Evolutionary conservation across 495 filamentous ascomycete genomes (phyloP).

Genomic region (Friedmanniomyces simplex): DNA sequence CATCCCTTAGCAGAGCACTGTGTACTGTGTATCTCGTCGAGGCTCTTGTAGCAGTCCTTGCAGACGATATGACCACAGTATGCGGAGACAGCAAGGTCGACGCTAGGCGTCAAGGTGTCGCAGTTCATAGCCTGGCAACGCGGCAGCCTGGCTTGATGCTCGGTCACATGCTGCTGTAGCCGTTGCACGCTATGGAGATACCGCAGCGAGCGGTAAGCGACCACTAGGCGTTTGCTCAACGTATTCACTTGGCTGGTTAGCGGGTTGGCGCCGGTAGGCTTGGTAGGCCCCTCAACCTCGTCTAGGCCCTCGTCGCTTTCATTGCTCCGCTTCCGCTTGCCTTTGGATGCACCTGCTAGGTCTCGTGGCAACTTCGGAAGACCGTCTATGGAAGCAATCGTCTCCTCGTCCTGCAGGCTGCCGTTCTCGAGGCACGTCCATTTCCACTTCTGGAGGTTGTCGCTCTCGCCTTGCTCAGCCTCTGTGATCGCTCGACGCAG

Average conservation of each 20-base stretch:
- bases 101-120: background rate
- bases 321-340: background rate
- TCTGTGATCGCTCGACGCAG: background rate
- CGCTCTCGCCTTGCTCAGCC: background rate
- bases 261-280: background rate
- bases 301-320: conserved; percentile 4
- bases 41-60: conserved; percentile 26
- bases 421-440: background rate
- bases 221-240: conserved; percentile 3
- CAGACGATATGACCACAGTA: conserved; percentile 46
- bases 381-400: background rate
- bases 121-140: background rate
- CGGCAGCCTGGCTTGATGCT: background rate
- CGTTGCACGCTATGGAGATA: conserved; percentile 7
- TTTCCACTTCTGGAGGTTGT: conserved; percentile 6
- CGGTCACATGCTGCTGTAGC: background rate
- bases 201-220: conserved; percentile 12
- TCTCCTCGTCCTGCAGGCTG: conserved; percentile 6
- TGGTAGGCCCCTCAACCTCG: background rate
- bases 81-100: conserved; percentile 29
- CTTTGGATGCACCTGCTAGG: too few species aligned
- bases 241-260: conserved; percentile 2
- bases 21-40: conserved; percentile 11
- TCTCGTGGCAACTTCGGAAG: background rate
- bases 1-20: conserved; percentile 31